phyloP scores from a whole-genome alignment of 169 alveolate genomes.

The Amoebophrya sp. region DNA sequence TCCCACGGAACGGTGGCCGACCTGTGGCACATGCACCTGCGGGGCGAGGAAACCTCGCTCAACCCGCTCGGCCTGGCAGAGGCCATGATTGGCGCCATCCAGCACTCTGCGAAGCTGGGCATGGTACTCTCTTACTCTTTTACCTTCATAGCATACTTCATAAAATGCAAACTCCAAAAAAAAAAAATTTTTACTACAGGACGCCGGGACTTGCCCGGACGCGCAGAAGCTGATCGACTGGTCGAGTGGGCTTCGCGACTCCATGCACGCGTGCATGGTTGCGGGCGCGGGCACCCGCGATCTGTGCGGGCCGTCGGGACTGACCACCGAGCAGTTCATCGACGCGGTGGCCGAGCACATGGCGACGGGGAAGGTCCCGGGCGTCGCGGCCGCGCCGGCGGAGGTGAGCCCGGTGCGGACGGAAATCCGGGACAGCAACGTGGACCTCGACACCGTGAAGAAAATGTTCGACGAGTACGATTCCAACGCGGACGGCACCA shows the following conservation, averaged over 20 bases:
- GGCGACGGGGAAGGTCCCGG: background rate
- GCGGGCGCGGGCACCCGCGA: slow-evolving; percentile 27
- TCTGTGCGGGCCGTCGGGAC: slow-evolving; percentile 21
- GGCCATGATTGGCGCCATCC: slow-evolving; percentile 14
- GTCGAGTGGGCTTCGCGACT: background rate
- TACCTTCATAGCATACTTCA: background rate
- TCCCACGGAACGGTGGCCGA: slow-evolving; percentile 33
- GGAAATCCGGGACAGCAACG: background rate
- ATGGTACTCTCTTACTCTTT: background rate
- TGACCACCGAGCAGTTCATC: no score
- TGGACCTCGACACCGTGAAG: background rate
- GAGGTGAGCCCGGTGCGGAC: no score
- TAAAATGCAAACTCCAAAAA: background rate
- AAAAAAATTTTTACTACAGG: background rate
- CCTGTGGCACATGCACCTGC: slow-evolving; percentile 27
- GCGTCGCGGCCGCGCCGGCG: background rate
- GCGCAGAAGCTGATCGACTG: background rate
- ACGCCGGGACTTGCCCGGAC: background rate
- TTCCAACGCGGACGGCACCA: background rate
- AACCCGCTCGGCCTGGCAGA: slow-evolving; percentile 31
- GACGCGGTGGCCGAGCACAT: background rate
- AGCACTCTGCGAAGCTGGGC: slow-evolving; percentile 19
- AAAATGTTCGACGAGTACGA: background rate
- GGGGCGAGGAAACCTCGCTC: slow-evolving; percentile 30
- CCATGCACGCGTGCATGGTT: slow-evolving; percentile 20